A percentile compares a stretch with the other conserved stretches of the same genome.
phyloP scores from a whole-genome alignment of 2,329 filamentous ascomycete species.

The Cladophialophora psammophila region DNA sequence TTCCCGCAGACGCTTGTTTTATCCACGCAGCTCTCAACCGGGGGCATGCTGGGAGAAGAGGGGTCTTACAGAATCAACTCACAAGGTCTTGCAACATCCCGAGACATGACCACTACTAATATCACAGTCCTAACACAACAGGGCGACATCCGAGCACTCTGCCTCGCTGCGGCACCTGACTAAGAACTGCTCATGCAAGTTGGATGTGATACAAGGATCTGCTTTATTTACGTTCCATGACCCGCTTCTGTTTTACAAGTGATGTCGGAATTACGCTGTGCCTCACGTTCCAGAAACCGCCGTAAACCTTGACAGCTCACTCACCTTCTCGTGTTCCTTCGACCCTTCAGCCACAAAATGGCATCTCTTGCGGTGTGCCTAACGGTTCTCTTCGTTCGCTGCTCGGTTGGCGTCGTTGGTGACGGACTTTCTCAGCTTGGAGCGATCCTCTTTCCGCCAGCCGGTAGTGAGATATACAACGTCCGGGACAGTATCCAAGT shows the following conservation, averaged over 20 bases:
- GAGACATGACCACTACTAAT: neutral
- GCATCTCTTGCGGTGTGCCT: neutral
- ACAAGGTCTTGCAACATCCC: neutral
- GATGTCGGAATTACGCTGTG: too few species aligned
- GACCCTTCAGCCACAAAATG: constrained; percentile 4
- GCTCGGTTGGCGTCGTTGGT: neutral
- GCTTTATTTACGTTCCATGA: neutral
- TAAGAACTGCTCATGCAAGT: too few species aligned
- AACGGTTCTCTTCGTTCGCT: neutral
- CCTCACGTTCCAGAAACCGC: too few species aligned
- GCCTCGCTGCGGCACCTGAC: too few species aligned
- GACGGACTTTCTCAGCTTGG: neutral
- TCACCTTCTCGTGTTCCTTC: neutral
- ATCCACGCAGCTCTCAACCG: neutral
- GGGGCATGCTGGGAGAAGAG: neutral
- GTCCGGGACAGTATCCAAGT: neutral
- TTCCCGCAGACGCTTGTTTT: neutral
- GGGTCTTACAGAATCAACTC: neutral
- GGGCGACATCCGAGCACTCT: neutral
- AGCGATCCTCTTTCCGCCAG: neutral
- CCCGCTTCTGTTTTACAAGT: neutral
- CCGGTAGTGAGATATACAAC: constrained; percentile 1
- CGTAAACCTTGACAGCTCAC: too few species aligned
- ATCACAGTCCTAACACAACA: neutral
- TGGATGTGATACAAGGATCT: neutral